phyloP scores from a whole-genome alignment of 1,284 basidiomycete species.

The Trametes hirsuta region DNA sequence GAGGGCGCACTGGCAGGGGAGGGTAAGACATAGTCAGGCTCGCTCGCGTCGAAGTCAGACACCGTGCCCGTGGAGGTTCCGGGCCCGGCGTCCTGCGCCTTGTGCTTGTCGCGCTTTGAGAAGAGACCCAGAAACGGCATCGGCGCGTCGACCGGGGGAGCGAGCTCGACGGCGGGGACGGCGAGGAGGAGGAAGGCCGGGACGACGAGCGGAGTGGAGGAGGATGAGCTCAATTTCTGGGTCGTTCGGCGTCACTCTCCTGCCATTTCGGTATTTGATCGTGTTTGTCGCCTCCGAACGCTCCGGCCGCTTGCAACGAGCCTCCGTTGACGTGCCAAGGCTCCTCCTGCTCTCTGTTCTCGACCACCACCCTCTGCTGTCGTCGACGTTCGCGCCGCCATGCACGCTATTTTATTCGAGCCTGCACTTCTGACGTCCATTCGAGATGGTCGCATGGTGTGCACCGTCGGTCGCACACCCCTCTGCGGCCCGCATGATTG shows the following conservation, averaged over 20 bases:
- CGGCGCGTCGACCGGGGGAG: constrained; percentile 15
- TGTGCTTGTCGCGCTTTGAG: constrained; percentile 37
- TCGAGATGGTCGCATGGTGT: not conserved
- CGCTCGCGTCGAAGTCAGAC: constrained; percentile 29
- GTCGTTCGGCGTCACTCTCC: constrained; percentile 9
- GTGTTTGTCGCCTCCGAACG: constrained; percentile 18
- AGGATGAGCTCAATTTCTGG: constrained; percentile 16
- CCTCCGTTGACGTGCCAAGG: not conserved
- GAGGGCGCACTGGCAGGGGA: constrained; percentile 25
- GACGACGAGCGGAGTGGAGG: constrained; percentile 17
- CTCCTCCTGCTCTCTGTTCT: not conserved
- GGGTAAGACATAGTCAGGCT: constrained; percentile 36
- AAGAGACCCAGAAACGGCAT: constrained; percentile 39
- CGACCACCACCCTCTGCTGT: not conserved
- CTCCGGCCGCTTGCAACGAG: constrained; percentile 1
- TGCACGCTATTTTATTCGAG: not conserved
- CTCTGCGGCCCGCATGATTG: not conserved
- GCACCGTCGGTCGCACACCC: not conserved
- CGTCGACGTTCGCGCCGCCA: not conserved
- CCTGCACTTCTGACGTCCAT: not conserved
- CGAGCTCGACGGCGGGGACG: constrained; percentile 14
- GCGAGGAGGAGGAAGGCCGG: constrained; percentile 7
- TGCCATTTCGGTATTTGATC: constrained; percentile 21
- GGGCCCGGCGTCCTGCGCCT: constrained; percentile 21
- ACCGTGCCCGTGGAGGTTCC: constrained; percentile 22